Evolutionary conservation across 768 basidiomycete species (phyloP), one percentile per base, ranked within the genome.

Genomic region (Rhizopogon sp.): DNA sequence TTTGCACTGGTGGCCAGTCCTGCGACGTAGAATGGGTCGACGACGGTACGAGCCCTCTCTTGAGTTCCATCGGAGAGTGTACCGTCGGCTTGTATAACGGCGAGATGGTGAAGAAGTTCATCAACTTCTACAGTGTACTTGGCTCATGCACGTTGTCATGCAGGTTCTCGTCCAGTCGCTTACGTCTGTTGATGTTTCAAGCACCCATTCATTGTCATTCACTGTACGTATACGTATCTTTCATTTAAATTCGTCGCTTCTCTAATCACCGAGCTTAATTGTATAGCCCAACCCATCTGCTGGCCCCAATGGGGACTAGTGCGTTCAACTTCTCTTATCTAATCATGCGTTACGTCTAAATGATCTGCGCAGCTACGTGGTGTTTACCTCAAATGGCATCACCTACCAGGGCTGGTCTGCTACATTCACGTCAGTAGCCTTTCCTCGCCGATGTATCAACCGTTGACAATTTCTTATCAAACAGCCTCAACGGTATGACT

Each of bases 21-120:
- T 87, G 84, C 68, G 67, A 64, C 0, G 75, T 89, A 6, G 54
- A 73, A 43, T 90, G 87, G 87, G 56, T 81, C 1, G 88, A 91
- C 53, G 74, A 90, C 57, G 87, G 87, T 16, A 39, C 56, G 9
- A 39, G 53, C 1, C 88, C 88, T 3, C 65, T 81, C 16, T 58
- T 80, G n/a, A 41, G 70, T 6, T 55, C 62, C 35, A 77, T 89
- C 46, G 85, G 86, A 3, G 64, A 78, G 0, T 76, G 79, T 50
- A 69, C 70, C 3, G 76, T 86, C 51, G 84, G 73, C 1, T 68
- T 91, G 33, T 90, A 79, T 58, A 76, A 75, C n/a, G 83, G 82
- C 8, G 64, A 77, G 7, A 64, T 74, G 69, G 85, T 84, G 55
- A 47, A 77, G 14, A 49, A 16, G 7, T 14, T 22, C 13, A 42